These are phyloP conservation scores for Astrothelium macrocarpum DNA, from an alignment of 495 filamentous ascomycete species.

Conservation along the genomic window DNA sequence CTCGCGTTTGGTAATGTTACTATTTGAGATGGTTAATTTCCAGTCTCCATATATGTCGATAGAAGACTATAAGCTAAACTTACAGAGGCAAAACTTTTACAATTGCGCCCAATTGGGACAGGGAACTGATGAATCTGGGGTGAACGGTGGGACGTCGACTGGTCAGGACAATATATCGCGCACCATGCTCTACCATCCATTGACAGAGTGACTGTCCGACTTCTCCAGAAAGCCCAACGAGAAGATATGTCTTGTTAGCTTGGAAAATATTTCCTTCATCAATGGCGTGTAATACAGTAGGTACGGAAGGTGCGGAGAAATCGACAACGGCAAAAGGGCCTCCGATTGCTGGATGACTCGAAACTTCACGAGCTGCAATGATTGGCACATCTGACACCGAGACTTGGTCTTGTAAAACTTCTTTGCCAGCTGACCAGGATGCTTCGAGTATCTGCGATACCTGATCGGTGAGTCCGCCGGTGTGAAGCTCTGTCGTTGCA, in stretches of 20 bases:
- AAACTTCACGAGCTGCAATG: neutral
- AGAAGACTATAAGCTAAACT: too few relatives aligned
- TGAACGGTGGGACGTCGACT: neutral
- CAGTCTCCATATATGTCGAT: too few relatives aligned
- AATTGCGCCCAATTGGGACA: neutral
- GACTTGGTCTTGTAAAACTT: slow-evolving; percentile 49
- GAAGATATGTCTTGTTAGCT: slow-evolving; percentile 32
- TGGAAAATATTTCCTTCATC: neutral
- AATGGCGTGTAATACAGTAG: neutral
- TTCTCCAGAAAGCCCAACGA: slow-evolving; percentile 40
- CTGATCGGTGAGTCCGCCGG: neutral
- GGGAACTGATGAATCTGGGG: neutral
- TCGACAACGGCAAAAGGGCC: slow-evolving; percentile 45
- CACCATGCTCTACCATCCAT: neutral
- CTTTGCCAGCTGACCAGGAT: slow-evolving; percentile 34
- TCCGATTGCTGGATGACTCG: slow-evolving; percentile 30
- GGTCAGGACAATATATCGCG: neutral
- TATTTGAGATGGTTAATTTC: too few relatives aligned
- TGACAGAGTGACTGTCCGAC: slow-evolving; percentile 23
- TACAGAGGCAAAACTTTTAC: neutral
- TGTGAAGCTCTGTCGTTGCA: neutral
- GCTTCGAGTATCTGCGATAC: neutral
- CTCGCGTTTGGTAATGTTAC: neutral
- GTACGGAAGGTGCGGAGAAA: slow-evolving; percentile 11
- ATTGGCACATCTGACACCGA: slow-evolving; percentile 28